These are phyloP conservation scores for Trichoderma hamatum DNA, from an alignment of 2,329 filamentous ascomycete species.

Conservation along the genomic window DNA sequence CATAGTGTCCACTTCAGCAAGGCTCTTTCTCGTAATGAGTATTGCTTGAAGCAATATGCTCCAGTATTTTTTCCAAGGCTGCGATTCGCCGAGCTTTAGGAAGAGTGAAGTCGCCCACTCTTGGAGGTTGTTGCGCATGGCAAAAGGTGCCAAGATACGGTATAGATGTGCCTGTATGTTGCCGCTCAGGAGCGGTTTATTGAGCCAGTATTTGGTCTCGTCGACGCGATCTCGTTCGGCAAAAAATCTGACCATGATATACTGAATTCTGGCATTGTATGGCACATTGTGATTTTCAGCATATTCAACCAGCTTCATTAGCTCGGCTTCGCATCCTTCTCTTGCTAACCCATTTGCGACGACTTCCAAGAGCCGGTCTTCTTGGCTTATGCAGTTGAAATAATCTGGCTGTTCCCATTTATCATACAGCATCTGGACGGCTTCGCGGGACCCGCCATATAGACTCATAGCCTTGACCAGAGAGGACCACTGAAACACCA, in stretches of 20 bases:
- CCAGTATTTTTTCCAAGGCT: conserved; percentile 61
- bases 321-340: conserved; percentile 60
- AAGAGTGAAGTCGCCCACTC: conserved; percentile 67
- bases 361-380: conserved; percentile 34
- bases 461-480: conserved; percentile 50
- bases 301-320: conserved; percentile 58
- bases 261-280: conserved; percentile 52
- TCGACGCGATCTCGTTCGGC: conserved; percentile 58
- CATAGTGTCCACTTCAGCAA: conserved; percentile 54
- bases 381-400: conserved; percentile 29
- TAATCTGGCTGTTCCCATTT: conserved; percentile 37
- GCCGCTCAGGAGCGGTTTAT: conserved; percentile 50
- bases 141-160: conserved; percentile 49
- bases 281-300: conserved; percentile 52
- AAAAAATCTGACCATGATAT: conserved; percentile 64
- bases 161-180: conserved; percentile 34
- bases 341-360: conserved; percentile 60
- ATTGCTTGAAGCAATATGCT: conserved; percentile 76
- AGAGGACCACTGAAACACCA: conserved; percentile 37
- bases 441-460: conserved; percentile 59
- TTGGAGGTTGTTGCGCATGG: conserved; percentile 59
- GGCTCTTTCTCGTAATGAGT: conserved; percentile 66
- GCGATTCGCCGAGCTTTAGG: conserved; percentile 51
- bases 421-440: conserved; percentile 47
- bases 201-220: conserved; percentile 71